These are phyloP conservation scores for Suillus decipiens DNA, from an alignment of 768 basidiomycete genomes.

Conservation along the genomic window DNA sequence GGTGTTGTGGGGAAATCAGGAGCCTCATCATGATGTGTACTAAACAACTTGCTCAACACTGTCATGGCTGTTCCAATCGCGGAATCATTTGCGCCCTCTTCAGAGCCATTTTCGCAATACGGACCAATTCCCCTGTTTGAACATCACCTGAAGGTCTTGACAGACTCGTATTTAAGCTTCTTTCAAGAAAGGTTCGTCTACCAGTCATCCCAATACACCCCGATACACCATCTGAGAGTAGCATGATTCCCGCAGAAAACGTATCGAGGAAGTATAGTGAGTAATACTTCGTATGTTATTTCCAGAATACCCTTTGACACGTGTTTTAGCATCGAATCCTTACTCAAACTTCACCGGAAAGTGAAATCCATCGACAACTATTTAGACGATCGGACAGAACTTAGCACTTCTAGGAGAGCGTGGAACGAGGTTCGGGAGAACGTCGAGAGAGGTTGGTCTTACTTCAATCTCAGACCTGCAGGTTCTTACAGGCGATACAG, in stretches of 20 bases:
- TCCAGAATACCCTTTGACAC: conserved; percentile 9
- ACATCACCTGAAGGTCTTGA: conserved; percentile 62
- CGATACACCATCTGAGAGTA: conserved; percentile 20
- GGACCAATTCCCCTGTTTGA: conserved; percentile 76
- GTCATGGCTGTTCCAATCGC: conserved; percentile 19
- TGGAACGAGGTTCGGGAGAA: conserved; percentile 89
- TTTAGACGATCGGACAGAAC: conserved; percentile 71
- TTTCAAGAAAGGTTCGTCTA: conserved; percentile 77
- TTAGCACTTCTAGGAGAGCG: conserved; percentile 64
- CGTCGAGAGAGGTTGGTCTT: conserved; percentile 68
- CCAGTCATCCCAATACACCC: conserved; percentile 19
- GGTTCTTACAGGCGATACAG: conserved; percentile 39
- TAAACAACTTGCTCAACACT: conserved; percentile 8
- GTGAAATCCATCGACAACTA: conserved; percentile 67
- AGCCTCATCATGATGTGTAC: background rate
- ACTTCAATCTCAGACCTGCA: background rate
- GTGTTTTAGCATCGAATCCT: conserved; percentile 63
- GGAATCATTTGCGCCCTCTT: conserved; percentile 24
- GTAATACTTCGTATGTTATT: conserved; percentile 22
- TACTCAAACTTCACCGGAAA: conserved; percentile 72
- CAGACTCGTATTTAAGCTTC: conserved; percentile 76
- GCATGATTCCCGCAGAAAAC: conserved; percentile 49
- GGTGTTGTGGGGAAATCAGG: conserved; percentile 13
- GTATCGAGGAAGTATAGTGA: conserved; percentile 86
- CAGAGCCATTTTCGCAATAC: conserved; percentile 30